Evolutionary conservation across 352 stramenopile genomes (phyloP), one percentile per base, ranked within the genome.

Genomic region (Phytophthora cajani): DNA sequence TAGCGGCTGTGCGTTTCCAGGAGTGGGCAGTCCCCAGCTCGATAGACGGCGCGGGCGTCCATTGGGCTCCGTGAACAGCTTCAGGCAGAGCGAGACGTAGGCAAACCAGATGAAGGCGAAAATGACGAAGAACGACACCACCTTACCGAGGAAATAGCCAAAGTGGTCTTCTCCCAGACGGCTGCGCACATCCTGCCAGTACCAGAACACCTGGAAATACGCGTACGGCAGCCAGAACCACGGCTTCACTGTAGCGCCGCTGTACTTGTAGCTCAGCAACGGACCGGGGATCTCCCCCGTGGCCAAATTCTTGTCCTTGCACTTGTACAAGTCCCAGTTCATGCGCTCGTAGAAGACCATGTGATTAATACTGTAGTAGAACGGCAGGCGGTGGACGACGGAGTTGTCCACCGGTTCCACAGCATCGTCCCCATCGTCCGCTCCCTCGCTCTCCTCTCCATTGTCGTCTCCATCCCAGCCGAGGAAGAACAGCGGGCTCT

Each of bases 311-410:
- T 92, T 92, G 69, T 92, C 82, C 21, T 87, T 89, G 74, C 87
- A 94, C 66, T 91, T 91, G 80, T 94, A 94, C 62, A 94, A 53
- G 32, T 94, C 87, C 85, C 84, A 94, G 64, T 93, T 94, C 81
- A 93, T 78, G n/a, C 87, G 82, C 64, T 94, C 85, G 73, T 94
- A 94, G 67, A 92, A 94, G 64, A 94, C 85, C 85, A 94, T 93
- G 82, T 94, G 87, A 68, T 94, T 94, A 70, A 94, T 91, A 53
- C 83, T 92, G 75, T 93, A 94, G 72, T 90, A 92, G 63, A 94
- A 94, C 47, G 85, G 87, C 65, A 94, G 69, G 16, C 85, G 84
- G 44, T 87, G 80, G 21, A 92, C 87, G 30, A 92, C 80, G 12
- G 81, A 89, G 33, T 77, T 72, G 36, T 78, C 72, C 44, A 62